These are phyloP conservation scores for Gossypium thurberi DNA, from an alignment of 345 rosid species.

Conservation along the genomic window DNA sequence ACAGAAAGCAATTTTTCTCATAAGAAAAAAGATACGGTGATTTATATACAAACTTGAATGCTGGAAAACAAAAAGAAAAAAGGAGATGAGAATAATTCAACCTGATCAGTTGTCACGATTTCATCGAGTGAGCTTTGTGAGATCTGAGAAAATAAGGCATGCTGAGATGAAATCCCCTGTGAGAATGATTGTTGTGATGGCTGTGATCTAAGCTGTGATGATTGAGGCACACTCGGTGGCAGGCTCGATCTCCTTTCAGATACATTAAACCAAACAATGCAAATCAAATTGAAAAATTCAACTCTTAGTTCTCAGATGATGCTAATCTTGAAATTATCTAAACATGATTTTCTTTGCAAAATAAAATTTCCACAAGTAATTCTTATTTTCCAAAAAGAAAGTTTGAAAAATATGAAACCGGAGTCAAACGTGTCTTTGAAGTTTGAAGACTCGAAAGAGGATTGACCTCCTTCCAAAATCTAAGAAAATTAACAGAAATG, in stretches of 20 bases:
- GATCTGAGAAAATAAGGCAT: conserved; percentile 67
- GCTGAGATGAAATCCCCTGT: conserved; percentile 83
- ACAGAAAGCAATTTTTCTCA: neutral
- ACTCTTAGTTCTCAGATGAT: neutral
- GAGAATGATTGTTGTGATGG: conserved; percentile 80
- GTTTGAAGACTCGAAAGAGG: neutral
- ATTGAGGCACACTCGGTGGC: conserved; percentile 36
- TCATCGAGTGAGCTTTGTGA: conserved; percentile 74
- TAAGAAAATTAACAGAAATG: neutral
- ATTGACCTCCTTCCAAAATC: conserved; percentile 6
- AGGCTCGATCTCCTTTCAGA: conserved; percentile 49
- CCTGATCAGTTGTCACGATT: conserved; percentile 52
- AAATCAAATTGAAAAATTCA: neutral
- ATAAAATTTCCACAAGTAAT: neutral
- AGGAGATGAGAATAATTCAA: conserved; percentile 15
- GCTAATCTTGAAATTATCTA: neutral
- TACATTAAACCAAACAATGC: neutral
- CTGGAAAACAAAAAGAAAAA: neutral
- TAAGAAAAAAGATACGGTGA: neutral
- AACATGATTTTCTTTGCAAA: neutral
- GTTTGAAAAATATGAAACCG: neutral
- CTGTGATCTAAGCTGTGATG: conserved; percentile 64
- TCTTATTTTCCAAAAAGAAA: neutral
- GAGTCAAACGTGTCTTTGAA: conserved; percentile 1
- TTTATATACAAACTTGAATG: neutral